Evolutionary conservation across 1,284 basidiomycete species (phyloP).

Genomic region (Ustilago curta): DNA sequence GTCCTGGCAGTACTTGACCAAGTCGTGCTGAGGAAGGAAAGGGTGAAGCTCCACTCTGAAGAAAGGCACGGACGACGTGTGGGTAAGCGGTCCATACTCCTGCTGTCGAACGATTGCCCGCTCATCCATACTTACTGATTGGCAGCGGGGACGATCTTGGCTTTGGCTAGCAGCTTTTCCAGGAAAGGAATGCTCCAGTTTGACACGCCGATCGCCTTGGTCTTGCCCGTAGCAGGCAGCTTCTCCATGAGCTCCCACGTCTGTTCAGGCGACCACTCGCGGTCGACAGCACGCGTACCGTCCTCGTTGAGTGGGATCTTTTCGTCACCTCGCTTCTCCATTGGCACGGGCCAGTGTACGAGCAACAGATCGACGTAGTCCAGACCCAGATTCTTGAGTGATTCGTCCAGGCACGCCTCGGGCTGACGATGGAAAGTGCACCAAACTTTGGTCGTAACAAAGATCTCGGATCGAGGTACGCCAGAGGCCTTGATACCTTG

Average conservation of each 20-base stretch:
- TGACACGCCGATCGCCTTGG: conserved; percentile 80
- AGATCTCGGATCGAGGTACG: conserved; percentile 81
- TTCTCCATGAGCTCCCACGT: conserved; percentile 88
- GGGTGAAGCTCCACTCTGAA: conserved; percentile 53
- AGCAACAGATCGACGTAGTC: conserved; percentile 82
- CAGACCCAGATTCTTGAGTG: conserved; percentile 78
- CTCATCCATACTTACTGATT: conserved; percentile 73
- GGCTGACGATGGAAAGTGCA: conserved; percentile 48
- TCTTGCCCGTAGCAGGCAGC: conserved; percentile 77
- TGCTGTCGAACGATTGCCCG: too few species aligned
- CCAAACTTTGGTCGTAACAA: conserved; percentile 86
- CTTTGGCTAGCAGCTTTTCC: conserved; percentile 72
- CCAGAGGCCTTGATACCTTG: conserved; percentile 80
- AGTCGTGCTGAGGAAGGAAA: conserved; percentile 78
- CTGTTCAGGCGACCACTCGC: conserved; percentile 76
- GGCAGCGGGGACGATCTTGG: conserved; percentile 77
- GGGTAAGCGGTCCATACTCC: conserved; percentile 1
- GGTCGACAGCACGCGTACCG: conserved; percentile 75
- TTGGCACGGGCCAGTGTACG: conserved; percentile 70
- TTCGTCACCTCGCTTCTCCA: conserved; percentile 78
- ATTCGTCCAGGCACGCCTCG: conserved; percentile 79
- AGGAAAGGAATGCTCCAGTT: conserved; percentile 59
- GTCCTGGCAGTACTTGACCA: conserved; percentile 77
- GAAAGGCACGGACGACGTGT: too few species aligned
- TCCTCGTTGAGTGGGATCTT: conserved; percentile 76